A percentile compares a stretch with the other conserved stretches of the same genome.
These are phyloP conservation scores for Fusarium sp. DNA, from an alignment of 2,329 filamentous ascomycete species.

Conservation along the genomic window DNA sequence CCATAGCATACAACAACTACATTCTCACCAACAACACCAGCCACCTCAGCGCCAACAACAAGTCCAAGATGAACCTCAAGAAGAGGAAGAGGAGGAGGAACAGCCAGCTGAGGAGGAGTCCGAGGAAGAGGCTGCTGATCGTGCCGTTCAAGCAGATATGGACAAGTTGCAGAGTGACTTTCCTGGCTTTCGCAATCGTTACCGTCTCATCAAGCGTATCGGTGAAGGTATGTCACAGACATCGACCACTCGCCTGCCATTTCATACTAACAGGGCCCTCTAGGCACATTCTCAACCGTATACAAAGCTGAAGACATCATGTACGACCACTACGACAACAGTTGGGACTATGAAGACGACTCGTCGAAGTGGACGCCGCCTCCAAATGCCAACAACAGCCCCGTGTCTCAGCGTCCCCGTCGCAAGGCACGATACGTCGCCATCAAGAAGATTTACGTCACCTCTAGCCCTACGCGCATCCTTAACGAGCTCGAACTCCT, in stretches of 20 bases:
- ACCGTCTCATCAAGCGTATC: slow-evolving; percentile 93
- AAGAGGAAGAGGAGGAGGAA: slow-evolving; percentile 53
- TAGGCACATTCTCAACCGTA: slow-evolving; percentile 97
- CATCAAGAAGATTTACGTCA: slow-evolving; percentile 99
- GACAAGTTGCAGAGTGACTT: slow-evolving; percentile 83
- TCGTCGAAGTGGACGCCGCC: slow-evolving; percentile 74
- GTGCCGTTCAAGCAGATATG: slow-evolving; percentile 84
- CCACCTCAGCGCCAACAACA: slow-evolving; percentile 21
- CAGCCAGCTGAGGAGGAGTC: slow-evolving; percentile 55
- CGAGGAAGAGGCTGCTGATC: slow-evolving; percentile 72
- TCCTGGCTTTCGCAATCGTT: slow-evolving; percentile 82
- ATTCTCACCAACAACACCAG: slow-evolving; percentile 23
- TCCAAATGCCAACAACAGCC: slow-evolving; percentile 62
- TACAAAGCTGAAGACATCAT: slow-evolving; percentile 97
- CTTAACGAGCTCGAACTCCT: slow-evolving; percentile 96
- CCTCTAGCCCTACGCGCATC: slow-evolving; percentile 90
- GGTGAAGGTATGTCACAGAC: slow-evolving; percentile 76
- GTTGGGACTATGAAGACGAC: slow-evolving; percentile 81
- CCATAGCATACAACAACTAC: slow-evolving; percentile 21
- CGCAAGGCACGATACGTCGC: slow-evolving; percentile 79
- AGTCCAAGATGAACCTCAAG: slow-evolving; percentile 36
- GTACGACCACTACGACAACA: slow-evolving; percentile 84
- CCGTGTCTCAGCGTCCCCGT: slow-evolving; percentile 43
- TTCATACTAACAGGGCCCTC: slow-evolving; percentile 15
- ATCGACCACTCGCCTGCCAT: not conserved